Evolutionary conservation across 2,329 filamentous ascomycete genomes (phyloP).

Genomic region (Stachybotrys chlorohalonatus): DNA sequence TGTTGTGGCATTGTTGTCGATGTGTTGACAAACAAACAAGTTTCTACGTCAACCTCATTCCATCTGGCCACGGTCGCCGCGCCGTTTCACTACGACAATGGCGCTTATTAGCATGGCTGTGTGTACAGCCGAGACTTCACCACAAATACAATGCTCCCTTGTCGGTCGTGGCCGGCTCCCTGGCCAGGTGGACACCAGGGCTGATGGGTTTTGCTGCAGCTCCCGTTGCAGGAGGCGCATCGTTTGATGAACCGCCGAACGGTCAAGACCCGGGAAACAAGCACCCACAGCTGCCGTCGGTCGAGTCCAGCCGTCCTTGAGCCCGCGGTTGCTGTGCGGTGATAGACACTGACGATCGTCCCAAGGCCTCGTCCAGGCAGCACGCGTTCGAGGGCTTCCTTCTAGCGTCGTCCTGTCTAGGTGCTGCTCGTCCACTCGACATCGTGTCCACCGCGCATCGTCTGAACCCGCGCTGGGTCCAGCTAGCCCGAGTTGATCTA

Average conservation of each 20-base stretch:
- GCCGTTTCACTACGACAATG: background rate
- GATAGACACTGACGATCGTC: background rate
- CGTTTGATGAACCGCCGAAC: background rate
- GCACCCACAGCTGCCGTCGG: background rate
- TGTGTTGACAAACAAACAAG: background rate
- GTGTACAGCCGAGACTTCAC: background rate
- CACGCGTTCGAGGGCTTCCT: background rate
- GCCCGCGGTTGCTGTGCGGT: background rate
- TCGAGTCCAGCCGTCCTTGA: no score
- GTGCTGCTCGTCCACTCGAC: background rate
- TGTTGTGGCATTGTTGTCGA: no score
- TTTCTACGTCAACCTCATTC: slow-evolving; percentile 1
- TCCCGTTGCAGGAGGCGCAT: background rate
- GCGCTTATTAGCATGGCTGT: background rate
- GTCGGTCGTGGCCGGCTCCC: background rate
- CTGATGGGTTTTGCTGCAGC: background rate
- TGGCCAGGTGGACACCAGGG: background rate
- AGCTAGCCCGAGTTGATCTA: background rate
- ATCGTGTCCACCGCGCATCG: background rate
- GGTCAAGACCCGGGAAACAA: background rate
- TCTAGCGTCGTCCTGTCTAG: background rate
- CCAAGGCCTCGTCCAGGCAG: background rate
- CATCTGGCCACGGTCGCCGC: background rate
- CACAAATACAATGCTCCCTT: background rate
- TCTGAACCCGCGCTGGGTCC: background rate